These are phyloP conservation scores for Rehmannia glutinosa DNA, from an alignment of 257 asterid species.

Conservation along the genomic window DNA sequence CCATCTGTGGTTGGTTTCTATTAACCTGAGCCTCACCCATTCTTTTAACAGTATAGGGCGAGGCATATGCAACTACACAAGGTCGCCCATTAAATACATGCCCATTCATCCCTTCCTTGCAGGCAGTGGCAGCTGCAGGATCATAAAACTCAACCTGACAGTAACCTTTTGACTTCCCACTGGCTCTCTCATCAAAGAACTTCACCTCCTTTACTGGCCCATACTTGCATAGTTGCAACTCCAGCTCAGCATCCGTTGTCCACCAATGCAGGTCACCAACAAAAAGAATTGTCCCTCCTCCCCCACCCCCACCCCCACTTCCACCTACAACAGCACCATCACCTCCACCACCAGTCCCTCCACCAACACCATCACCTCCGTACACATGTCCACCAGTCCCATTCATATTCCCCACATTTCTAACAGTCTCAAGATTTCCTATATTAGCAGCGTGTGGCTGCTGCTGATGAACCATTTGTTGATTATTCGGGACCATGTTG, in stretches of 20 bases:
- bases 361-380: constrained; percentile 24
- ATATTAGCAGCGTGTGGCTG: constrained; percentile 21
- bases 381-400: constrained; percentile 29
- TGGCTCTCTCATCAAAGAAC: constrained; percentile 78
- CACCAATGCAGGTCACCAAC: constrained; percentile 91
- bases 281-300: constrained; percentile 55
- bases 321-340: constrained; percentile 23
- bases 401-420: constrained; percentile 23
- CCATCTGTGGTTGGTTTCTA: constrained; percentile 59
- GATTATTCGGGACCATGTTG: constrained; percentile 22
- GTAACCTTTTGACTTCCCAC: constrained; percentile 87
- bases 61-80: constrained; percentile 79
- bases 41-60: constrained; percentile 59
- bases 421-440: constrained; percentile 16
- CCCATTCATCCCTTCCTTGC: constrained; percentile 82
- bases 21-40: constrained; percentile 82
- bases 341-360: constrained; percentile 23
- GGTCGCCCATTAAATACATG: constrained; percentile 71
- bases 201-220: constrained; percentile 75
- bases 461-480: constrained; percentile 24
- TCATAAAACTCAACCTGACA: constrained; percentile 81
- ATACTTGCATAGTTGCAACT: constrained; percentile 57
- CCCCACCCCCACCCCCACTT: constrained; percentile 32
- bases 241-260: constrained; percentile 85
- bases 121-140: constrained; percentile 56